Evolutionary conservation across 305 asterid species (phyloP).

Genomic region (Fraxinus platypoda): DNA sequence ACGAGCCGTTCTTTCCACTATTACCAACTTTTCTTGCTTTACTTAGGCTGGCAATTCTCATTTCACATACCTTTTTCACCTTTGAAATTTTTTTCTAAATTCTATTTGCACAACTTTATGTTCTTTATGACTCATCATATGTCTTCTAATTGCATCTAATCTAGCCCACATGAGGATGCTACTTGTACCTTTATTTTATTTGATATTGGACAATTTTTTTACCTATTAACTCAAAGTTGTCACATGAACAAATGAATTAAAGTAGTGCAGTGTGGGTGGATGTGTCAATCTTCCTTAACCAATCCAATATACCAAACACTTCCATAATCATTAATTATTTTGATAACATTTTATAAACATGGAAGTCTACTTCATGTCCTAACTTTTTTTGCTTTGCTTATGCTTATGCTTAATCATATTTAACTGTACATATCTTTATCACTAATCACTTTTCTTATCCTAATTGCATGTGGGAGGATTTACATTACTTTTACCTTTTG

Average conservation of each 20-base stretch:
- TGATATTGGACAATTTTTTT: not conserved
- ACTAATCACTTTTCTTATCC: not conserved
- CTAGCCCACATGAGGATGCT: not conserved
- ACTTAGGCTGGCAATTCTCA: not conserved
- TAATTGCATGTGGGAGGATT: not conserved
- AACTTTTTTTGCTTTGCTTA: too few relatives aligned
- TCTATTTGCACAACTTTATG: not conserved
- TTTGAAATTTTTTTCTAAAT: not conserved
- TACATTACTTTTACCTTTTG: not conserved
- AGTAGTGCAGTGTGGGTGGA: not conserved
- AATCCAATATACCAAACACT: not conserved
- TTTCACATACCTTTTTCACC: not conserved
- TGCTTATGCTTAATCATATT: not conserved
- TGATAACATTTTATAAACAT: too few relatives aligned
- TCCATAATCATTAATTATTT: too few relatives aligned
- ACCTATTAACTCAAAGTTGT: not conserved
- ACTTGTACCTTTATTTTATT: not conserved
- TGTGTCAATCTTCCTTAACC: not conserved
- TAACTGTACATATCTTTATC: not conserved
- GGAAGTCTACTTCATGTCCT: not conserved
- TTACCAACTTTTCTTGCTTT: not conserved
- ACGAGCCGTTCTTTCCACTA: not conserved
- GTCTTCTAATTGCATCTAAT: not conserved
- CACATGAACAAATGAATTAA: not conserved
- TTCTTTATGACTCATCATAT: not conserved